A percentile compares a stretch with the other conserved stretches of the same genome.
These are phyloP conservation scores for Camelina laxa DNA, from an alignment of 345 rosid genomes.

Conservation along the genomic window DNA sequence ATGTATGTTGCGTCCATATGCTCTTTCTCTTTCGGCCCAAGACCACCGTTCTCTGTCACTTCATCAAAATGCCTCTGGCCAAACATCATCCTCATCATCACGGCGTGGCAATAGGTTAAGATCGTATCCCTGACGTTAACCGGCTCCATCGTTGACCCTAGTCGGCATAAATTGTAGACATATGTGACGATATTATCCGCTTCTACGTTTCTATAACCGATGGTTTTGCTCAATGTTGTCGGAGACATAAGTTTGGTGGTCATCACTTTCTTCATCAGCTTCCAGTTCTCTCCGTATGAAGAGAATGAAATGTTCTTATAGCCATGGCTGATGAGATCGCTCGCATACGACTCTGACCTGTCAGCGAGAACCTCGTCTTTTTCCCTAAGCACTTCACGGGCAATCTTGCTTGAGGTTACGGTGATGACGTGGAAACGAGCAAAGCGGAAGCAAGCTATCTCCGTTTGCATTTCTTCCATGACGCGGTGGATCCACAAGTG, in stretches of 20 bases:
- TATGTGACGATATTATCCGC: constrained; percentile 37
- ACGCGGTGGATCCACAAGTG: constrained; percentile 31
- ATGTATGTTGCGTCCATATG: constrained; percentile 37
- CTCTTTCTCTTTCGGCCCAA: constrained; percentile 30
- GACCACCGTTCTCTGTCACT: constrained; percentile 32
- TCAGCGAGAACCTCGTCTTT: constrained; percentile 39
- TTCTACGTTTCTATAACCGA: constrained; percentile 34
- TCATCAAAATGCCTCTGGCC: constrained; percentile 41
- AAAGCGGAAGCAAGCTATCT: constrained; percentile 31
- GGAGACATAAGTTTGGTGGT: constrained; percentile 30
- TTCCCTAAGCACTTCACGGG: constrained; percentile 36
- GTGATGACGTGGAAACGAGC: constrained; percentile 20
- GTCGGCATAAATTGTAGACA: constrained; percentile 10
- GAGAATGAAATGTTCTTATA: constrained; percentile 15
- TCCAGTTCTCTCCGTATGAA: constrained; percentile 32
- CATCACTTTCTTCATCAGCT: constrained; percentile 38
- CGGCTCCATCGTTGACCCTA: background rate
- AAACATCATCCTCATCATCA: constrained; percentile 45
- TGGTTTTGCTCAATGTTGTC: constrained; percentile 1
- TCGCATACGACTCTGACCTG: constrained; percentile 18
- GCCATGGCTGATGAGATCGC: constrained; percentile 33
- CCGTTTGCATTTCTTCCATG: constrained; percentile 31
- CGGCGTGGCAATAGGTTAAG: constrained; percentile 33
- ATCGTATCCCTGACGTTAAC: constrained; percentile 17
- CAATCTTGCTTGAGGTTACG: constrained; percentile 37